A percentile compares a stretch with the other conserved stretches of the same genome.
Conservation (phyloP, 495 filamentous ascomycete species). For the Sabuloglossum arenarium region DNA sequence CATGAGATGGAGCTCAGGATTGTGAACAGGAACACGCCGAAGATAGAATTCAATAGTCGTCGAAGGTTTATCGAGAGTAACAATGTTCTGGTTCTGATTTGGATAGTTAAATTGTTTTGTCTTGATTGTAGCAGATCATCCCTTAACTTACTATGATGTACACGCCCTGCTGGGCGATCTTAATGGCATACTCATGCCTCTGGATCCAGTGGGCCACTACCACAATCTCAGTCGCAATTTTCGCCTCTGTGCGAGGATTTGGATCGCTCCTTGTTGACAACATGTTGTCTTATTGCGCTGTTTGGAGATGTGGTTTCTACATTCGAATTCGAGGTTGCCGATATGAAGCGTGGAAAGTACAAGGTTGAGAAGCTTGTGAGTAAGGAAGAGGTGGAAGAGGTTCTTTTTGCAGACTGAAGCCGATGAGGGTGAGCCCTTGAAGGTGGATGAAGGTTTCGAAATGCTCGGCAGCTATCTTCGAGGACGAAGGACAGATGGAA, state of each 20-base stretch:
- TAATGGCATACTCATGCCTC: background rate
- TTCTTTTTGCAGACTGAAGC: background rate
- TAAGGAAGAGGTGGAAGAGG: background rate
- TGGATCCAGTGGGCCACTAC: background rate
- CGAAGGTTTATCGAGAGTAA: background rate
- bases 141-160: background rate
- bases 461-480: too few species aligned
- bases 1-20: background rate
- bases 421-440: background rate
- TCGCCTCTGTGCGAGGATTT: background rate
- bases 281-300: background rate
- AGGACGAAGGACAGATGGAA: too few species aligned
- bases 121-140: background rate
- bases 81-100: background rate
- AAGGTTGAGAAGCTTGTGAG: too few species aligned
- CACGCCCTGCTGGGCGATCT: background rate
- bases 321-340: too few species aligned
- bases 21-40: background rate
- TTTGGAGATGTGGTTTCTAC: too few species aligned
- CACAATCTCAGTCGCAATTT: background rate
- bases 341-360: too few species aligned
- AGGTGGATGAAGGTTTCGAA: too few species aligned
- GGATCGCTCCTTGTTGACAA: background rate
- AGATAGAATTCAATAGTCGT: background rate
- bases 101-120: background rate